Percentiles rank a stretch among this genome's conserved stretches.
Evolutionary conservation across 257 asterid species (phyloP).

Genomic region (Solanum dulcamara): DNA sequence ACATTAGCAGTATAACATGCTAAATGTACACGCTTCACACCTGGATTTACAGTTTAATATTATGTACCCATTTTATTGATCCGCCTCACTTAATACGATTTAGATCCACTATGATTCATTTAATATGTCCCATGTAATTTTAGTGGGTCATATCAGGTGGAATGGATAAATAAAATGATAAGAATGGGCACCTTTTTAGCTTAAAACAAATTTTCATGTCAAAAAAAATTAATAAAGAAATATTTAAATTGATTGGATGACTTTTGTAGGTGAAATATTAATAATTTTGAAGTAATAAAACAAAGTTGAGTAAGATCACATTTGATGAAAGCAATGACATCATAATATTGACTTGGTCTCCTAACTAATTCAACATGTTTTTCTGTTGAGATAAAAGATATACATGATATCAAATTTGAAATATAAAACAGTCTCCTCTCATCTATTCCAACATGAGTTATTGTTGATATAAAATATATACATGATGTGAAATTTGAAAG

Average conservation of each 20-base stretch:
- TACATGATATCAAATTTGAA: background rate
- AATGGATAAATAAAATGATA: background rate
- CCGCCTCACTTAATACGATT: accelerated
- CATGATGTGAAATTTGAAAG: background rate
- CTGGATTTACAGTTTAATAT: background rate
- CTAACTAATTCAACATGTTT: background rate
- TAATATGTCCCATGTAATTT: no score
- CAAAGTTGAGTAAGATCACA: background rate
- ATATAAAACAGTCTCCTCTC: background rate
- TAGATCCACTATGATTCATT: background rate
- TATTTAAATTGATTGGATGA: background rate
- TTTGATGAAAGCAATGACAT: background rate
- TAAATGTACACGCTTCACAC: background rate
- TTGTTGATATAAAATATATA: background rate
- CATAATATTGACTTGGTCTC: background rate
- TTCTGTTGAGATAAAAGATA: background rate
- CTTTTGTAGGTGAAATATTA: background rate
- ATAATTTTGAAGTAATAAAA: no score
- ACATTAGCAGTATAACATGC: background rate
- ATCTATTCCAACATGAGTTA: background rate
- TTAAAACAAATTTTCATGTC: no score
- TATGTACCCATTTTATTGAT: background rate
- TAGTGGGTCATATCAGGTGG: no score
- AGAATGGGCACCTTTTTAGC: background rate
- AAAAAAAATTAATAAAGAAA: no score